phyloP scores from a whole-genome alignment of 2,329 filamentous ascomycete species.

The Aspergillus luchuensis region DNA sequence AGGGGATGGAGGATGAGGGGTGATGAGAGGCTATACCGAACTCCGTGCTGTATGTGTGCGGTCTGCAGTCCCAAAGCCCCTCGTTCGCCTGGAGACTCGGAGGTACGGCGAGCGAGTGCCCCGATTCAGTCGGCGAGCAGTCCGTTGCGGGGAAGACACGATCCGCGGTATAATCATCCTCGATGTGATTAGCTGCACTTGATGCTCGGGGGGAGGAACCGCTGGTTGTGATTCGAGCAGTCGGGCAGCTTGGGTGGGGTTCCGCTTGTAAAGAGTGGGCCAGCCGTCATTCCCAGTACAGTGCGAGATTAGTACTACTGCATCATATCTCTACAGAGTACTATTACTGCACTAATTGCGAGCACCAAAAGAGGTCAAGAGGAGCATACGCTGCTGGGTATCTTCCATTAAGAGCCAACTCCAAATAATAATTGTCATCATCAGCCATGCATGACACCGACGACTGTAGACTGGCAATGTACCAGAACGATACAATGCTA shows the following conservation, averaged over 20 bases:
- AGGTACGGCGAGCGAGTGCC: constrained; percentile 27
- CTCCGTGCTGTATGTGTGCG: constrained; percentile 9
- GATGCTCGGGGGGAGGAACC: background rate
- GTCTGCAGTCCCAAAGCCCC: constrained; percentile 24
- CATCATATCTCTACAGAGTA: background rate
- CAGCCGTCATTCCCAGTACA: background rate
- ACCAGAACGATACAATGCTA: background rate
- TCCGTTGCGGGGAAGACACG: constrained; percentile 21
- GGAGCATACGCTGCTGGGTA: constrained; percentile 9
- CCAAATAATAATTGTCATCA: constrained; percentile 1
- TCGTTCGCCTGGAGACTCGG: constrained; percentile 19
- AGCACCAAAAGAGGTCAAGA: no score
- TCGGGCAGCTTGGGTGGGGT: background rate
- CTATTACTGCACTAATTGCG: background rate
- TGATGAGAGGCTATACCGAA: constrained; percentile 15
- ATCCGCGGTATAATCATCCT: constrained; percentile 10
- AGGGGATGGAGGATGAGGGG: constrained; percentile 21
- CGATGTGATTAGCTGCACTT: constrained; percentile 4
- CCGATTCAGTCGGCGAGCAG: constrained; percentile 22
- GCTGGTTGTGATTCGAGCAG: background rate
- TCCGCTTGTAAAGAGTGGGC: background rate
- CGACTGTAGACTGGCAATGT: background rate
- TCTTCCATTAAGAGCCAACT: constrained; percentile 4
- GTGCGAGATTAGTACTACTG: background rate
- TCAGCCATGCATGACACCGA: background rate